These are phyloP conservation scores for Paraconiothyrium brasiliense DNA, from an alignment of 2,329 filamentous ascomycete species.

Conservation along the genomic window DNA sequence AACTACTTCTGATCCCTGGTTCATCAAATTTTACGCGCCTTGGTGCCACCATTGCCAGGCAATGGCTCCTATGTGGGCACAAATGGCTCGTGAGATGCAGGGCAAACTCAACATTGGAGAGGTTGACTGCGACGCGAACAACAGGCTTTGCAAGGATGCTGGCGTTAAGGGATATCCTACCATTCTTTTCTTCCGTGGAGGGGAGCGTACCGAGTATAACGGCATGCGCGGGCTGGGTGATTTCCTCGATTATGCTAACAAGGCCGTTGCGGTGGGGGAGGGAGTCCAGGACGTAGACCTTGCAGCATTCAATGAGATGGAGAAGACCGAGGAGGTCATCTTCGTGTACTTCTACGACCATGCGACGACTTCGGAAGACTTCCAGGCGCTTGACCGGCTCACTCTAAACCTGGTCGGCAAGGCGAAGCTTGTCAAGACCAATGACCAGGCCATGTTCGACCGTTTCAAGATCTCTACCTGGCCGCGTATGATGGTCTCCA, in stretches of 20 bases:
- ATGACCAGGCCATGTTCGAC: conserved; percentile 76
- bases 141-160: conserved; percentile 91
- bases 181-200: conserved; percentile 89
- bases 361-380: conserved; percentile 92
- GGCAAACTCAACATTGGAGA: conserved; percentile 90
- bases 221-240: conserved; percentile 93
- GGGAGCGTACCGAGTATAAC: conserved; percentile 91
- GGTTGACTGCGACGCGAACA: conserved; percentile 91
- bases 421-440: conserved; percentile 91
- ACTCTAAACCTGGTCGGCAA: conserved; percentile 89
- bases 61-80: conserved; percentile 87
- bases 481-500: conserved; percentile 89
- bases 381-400: conserved; percentile 84
- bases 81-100: conserved; percentile 91
- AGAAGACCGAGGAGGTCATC: conserved; percentile 93
- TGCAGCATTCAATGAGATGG: conserved; percentile 78
- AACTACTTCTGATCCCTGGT: conserved; percentile 90
- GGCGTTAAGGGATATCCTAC: conserved; percentile 83
- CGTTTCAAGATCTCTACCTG: conserved; percentile 96
- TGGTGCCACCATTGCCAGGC: conserved; percentile 98
- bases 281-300: conserved; percentile 85
- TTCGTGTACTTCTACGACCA: conserved; percentile 99
- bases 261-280: conserved; percentile 78
- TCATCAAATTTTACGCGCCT: conserved; percentile 97
- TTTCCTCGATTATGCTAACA: conserved; percentile 85